Evolutionary conservation across 2,329 filamentous ascomycete species (phyloP).

Genomic region (Epichloe festucae): DNA sequence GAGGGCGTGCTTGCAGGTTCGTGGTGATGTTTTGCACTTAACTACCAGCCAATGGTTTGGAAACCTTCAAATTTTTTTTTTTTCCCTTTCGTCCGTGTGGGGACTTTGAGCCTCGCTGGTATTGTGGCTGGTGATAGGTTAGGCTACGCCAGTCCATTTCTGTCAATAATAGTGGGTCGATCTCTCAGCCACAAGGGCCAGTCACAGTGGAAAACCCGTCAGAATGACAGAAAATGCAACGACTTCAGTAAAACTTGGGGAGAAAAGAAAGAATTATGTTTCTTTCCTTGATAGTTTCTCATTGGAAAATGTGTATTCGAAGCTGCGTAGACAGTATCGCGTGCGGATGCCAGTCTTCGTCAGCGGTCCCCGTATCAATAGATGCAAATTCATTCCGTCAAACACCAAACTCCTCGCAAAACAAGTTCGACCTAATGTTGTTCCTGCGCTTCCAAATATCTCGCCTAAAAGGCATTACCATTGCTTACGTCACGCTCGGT

Average conservation of each 20-base stretch:
- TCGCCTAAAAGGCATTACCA: background rate
- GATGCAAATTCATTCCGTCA: too few species aligned
- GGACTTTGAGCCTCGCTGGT: constrained; percentile 7
- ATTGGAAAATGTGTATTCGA: too few species aligned
- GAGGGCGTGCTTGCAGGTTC: constrained; percentile 10
- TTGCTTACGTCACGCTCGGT: constrained; percentile 2
- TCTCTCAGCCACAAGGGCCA: constrained; percentile 1
- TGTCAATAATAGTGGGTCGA: background rate
- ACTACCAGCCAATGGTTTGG: constrained; percentile 6
- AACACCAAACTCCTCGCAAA: background rate
- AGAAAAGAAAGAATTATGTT: too few species aligned
- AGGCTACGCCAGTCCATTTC: constrained; percentile 2
- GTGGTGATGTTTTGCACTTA: constrained; percentile 7
- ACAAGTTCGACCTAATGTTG: too few species aligned
- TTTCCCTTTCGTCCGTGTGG: constrained; percentile 6
- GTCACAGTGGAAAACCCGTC: too few species aligned
- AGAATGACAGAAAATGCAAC: too few species aligned
- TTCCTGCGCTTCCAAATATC: too few species aligned
- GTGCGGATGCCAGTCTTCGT: too few species aligned
- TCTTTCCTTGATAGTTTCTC: too few species aligned
- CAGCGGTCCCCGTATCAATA: too few species aligned
- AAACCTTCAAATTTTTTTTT: constrained; percentile 12
- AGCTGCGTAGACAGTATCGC: too few species aligned
- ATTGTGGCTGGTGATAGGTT: constrained; percentile 6
- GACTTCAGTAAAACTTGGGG: too few species aligned